Percentiles rank a stretch among this genome's conserved stretches.
These are phyloP conservation scores for Sporothrix brasiliensis DNA, from an alignment of 2,329 filamentous ascomycete species.

Conservation along the genomic window DNA sequence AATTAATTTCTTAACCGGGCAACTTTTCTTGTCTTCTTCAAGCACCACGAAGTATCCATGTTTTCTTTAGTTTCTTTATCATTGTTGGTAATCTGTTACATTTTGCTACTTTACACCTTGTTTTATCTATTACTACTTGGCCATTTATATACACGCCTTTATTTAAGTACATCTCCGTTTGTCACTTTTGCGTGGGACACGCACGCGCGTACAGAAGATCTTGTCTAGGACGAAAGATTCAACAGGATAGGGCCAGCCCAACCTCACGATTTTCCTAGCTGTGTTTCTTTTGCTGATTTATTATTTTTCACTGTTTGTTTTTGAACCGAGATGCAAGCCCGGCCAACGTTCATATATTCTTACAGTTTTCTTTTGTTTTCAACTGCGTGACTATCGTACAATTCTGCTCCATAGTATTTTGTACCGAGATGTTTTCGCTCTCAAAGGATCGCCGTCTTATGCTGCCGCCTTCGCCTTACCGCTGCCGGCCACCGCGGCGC, in stretches of 20 bases:
- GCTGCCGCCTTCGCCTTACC: conserved; percentile 4
- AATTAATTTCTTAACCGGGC: not conserved
- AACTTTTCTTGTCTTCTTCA: not conserved
- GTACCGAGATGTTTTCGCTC: not conserved
- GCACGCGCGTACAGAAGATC: not conserved
- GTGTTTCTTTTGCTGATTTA: not conserved
- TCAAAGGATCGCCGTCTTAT: not conserved
- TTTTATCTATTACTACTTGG: too few species aligned
- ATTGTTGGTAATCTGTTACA: not conserved
- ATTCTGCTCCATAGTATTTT: not conserved
- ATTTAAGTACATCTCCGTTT: not conserved
- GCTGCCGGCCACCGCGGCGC: not conserved
- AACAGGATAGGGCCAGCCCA: not conserved
- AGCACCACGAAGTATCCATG: not conserved
- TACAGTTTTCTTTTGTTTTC: not conserved
- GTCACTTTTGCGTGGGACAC: not conserved
- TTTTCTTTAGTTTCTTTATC: not conserved
- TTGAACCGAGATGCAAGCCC: too few species aligned
- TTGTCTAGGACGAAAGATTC: not conserved
- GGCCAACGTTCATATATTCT: not conserved
- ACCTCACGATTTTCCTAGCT: not conserved
- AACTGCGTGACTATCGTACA: not conserved
- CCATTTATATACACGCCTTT: not conserved
- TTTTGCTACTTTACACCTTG: not conserved
- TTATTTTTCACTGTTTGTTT: not conserved